A percentile compares a stretch with the other conserved stretches of the same genome.
Evolutionary conservation across 2,329 filamentous ascomycete species (phyloP).

Genomic region (Xylaria sp.): DNA sequence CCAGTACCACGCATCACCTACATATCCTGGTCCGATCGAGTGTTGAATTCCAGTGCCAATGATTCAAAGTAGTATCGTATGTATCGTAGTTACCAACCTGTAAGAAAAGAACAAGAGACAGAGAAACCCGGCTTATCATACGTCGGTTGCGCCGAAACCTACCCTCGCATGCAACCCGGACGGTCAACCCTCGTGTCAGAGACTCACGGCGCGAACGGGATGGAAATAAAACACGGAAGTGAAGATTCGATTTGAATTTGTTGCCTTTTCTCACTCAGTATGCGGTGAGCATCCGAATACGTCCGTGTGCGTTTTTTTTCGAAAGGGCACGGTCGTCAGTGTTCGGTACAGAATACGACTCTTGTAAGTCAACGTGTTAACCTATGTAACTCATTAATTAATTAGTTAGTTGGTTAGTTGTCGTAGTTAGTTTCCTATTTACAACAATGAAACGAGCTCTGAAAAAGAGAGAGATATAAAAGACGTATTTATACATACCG

Average conservation of each 20-base stretch:
- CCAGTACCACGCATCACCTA: neutral
- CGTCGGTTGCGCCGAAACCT: conserved; percentile 1
- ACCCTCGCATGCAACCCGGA: conserved; percentile 1
- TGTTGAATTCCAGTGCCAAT: too few species aligned
- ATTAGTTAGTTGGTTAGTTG: too few species aligned
- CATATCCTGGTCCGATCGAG: neutral
- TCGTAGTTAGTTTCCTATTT: too few species aligned
- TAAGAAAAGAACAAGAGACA: too few species aligned
- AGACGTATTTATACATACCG: too few species aligned
- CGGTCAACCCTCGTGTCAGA: neutral
- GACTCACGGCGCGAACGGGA: neutral
- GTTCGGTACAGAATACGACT: too few species aligned
- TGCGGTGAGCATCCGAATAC: conserved; percentile 12
- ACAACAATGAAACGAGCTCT: too few species aligned
- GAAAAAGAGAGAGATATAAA: too few species aligned
- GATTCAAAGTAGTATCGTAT: too few species aligned
- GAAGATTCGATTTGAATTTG: neutral
- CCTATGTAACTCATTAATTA: too few species aligned
- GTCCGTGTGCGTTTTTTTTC: neutral
- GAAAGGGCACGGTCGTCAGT: neutral
- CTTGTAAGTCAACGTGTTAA: too few species aligned
- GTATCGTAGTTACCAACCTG: too few species aligned
- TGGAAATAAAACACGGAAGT: neutral
- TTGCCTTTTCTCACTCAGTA: conserved; percentile 1
- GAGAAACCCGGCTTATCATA: neutral